Evolutionary conservation across 495 filamentous ascomycete species (phyloP).

Genomic region (Penicillium pancosmium): DNA sequence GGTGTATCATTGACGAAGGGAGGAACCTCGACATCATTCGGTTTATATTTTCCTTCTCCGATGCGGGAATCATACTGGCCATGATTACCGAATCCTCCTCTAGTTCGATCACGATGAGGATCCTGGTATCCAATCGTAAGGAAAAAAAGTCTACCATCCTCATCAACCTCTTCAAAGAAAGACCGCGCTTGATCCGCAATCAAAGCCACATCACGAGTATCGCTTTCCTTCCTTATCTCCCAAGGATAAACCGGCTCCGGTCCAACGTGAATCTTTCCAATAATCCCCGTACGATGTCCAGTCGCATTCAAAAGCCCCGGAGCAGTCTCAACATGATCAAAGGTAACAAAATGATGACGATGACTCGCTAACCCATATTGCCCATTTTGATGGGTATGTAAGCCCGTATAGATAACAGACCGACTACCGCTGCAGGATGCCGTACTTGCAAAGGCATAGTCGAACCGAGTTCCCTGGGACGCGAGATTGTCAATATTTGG

Average conservation of each 20-base stretch:
- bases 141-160: constrained; percentile 30
- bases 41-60: constrained; percentile 1
- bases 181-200: constrained; percentile 33
- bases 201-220: constrained; percentile 35
- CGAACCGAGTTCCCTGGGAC: constrained; percentile 32
- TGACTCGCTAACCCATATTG: constrained; percentile 40
- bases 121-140: constrained; percentile 44
- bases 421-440: constrained; percentile 45
- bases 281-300: constrained; percentile 42
- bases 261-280: constrained; percentile 49
- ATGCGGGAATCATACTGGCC: constrained; percentile 15
- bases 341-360: constrained; percentile 39
- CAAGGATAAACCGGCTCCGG: constrained; percentile 39
- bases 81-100: constrained; percentile 43
- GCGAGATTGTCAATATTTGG: constrained; percentile 44
- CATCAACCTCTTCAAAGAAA: constrained; percentile 35
- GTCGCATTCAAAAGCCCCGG: constrained; percentile 33
- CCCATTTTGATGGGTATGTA: constrained; percentile 49
- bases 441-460: constrained; percentile 44
- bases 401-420: constrained; percentile 47
- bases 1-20: constrained; percentile 35
- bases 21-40: constrained; percentile 33
- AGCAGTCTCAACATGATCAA: constrained; percentile 37
- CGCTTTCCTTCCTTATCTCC: constrained; percentile 35
- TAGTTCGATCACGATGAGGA: constrained; percentile 40